Evolutionary conservation across 1,139 yeast species (phyloP), one percentile per base, ranked within the genome.

Genomic region (Pichia sp.): DNA sequence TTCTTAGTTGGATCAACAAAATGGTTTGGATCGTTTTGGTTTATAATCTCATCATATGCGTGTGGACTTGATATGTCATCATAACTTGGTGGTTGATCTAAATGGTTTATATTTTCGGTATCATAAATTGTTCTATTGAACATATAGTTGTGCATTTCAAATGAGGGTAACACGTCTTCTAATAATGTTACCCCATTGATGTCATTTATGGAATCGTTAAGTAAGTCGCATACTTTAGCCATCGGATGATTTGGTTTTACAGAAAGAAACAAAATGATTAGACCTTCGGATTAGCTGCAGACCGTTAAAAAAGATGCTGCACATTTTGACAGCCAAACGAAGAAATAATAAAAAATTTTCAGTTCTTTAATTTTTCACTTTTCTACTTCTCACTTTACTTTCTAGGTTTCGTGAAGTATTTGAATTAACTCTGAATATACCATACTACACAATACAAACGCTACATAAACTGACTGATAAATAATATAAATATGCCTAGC

Each of bases 61-160:
- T 20, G 24, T 13, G 22, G 22, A 35, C 38, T 35, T 53, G 22
- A 49, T 53, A 45, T 4, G 18, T 55, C 57, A 18, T 55, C 58
- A 45, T 59, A 60, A 7, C 40, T 50, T 23, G 65, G 64, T 16
- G 59, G 58, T 16, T 43, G 49, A 15, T 45, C 47, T 13, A 39
- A 29, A 13, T 49, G 45, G 8, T 44, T 34, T 20, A 46, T 34
- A 36, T 49, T 48, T 30, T 57, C 58, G 7, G 55, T 53, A 39
- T 61, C 60, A 39, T 43, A 53, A 5, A 64, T 51, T 3, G 62
- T 56, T 48, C 82, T 59, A 50, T 74, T 74, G 51, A 79, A 68
- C 49, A 80, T 70, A 26, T 77, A 71, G 55, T 76, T 80, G 56
- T 76, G 79, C 82, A 80, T 77, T 55, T 79, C 83, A 59, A 80